Evolutionary conservation across 1,139 yeast genomes (phyloP).

Genomic region (Yamadazyma taylorii): DNA sequence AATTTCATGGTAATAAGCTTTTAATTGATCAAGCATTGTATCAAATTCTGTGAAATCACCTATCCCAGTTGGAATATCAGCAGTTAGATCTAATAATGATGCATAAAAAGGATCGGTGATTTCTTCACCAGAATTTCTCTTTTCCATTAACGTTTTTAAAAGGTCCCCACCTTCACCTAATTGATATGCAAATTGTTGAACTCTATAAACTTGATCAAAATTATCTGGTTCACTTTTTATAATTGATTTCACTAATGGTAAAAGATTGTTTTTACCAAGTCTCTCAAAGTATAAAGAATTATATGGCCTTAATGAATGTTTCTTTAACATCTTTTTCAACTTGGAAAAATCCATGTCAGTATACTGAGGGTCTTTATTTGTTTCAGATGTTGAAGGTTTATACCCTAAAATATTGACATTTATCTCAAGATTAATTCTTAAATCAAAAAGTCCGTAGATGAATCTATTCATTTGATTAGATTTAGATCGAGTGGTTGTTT

Average conservation of each 20-base stretch:
- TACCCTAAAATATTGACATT: slow-evolving; percentile 11
- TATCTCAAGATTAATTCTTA: slow-evolving; percentile 14
- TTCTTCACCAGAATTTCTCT: slow-evolving; percentile 3
- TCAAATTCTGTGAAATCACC: slow-evolving; percentile 44
- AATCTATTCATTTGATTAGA: neutral
- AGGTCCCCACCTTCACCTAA: slow-evolving; percentile 26
- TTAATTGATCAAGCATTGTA: slow-evolving; percentile 51
- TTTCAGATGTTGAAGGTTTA: no score
- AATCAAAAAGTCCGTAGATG: slow-evolving; percentile 14
- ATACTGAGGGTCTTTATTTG: slow-evolving; percentile 5
- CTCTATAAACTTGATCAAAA: slow-evolving; percentile 16
- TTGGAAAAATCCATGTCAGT: slow-evolving; percentile 9
- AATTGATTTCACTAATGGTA: slow-evolving; percentile 11
- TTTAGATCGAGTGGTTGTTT: no score
- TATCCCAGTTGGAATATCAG: slow-evolving; percentile 16
- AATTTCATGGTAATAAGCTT: slow-evolving; percentile 31
- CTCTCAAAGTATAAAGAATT: slow-evolving; percentile 11
- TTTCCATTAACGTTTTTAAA: slow-evolving; percentile 6
- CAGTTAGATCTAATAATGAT: slow-evolving; percentile 13
- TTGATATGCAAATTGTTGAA: slow-evolving; percentile 32
- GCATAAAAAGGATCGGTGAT: slow-evolving; percentile 9
- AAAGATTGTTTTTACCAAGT: slow-evolving; percentile 13
- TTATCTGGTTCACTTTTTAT: slow-evolving; percentile 1
- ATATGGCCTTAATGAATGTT: slow-evolving; percentile 8
- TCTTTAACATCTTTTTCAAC: slow-evolving; percentile 4